Base-by-base conservation (phyloP, 306 rosid genomes). In the Hippophae tibetana region DNA sequence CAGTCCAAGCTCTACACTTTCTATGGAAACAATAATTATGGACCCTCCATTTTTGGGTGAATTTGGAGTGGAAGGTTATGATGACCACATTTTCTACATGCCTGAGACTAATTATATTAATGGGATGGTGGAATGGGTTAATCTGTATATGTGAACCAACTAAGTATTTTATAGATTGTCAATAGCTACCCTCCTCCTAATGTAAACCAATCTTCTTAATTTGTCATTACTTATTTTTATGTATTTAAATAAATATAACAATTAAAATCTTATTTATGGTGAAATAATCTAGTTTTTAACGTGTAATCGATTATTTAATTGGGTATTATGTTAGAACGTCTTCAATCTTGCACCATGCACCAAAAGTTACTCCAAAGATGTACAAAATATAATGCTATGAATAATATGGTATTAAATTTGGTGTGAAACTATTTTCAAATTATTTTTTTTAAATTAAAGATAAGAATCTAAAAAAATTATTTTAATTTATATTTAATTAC, bases 101-200 rank as follows among this genome's bases (percentile, higher is more conserved):
- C 77, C 83, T 0, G 76, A 69, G 13, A 61, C 67, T 51, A 70
- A 65, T 42, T 83, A 75, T 67, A 69, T 62, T 38, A 74, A 73
- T 41, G 79, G 74, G 58, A 66, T 88, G 76, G 95, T 88, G 76
- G 95, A 84, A 8, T 93, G 97, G 96, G 57, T 77, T 63, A 83
- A 70, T 47, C 43, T 59, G 59, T 87, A 61, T 50, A 54, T 66
- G 63, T 86, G 78, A 71, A 57, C 43, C 43, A 57, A 60, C 12
- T 42, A 57, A 63, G 60, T 52, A 53, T 46, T 59, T 67, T 86
- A 86, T 86, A 75, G 78, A 86, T 84, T 76, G 70, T 78, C 68
- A 74, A 77, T 63, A 66, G 23, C 23, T 18, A 18, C 23, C 23
- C 23, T 18, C 23, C 23, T 18, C 51, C 62, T 68, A 65, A 69